Conservation (phyloP, 805 yeast species). For the Lipomyces spencermartinsiae region DNA sequence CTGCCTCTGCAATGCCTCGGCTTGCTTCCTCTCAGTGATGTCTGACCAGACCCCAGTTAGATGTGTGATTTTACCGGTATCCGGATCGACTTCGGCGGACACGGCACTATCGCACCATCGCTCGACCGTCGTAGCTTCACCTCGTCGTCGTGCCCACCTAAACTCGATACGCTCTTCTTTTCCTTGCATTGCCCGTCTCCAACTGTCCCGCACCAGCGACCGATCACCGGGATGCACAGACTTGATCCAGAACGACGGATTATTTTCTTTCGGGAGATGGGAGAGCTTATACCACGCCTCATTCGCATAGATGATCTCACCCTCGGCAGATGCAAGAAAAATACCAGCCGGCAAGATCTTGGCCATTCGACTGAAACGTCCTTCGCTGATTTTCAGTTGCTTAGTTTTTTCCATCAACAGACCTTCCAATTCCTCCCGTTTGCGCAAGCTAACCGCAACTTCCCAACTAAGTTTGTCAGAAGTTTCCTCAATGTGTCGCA, state of each 20-base stretch:
- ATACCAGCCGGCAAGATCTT: constrained; percentile 36
- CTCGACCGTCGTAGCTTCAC: constrained; percentile 26
- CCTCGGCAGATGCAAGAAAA: constrained; percentile 35
- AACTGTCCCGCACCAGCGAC: constrained; percentile 31
- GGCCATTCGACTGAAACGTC: constrained; percentile 37
- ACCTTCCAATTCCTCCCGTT: constrained; percentile 31
- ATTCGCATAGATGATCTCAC: constrained; percentile 37
- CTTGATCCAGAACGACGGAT: constrained; percentile 38
- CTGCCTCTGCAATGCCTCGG: constrained; percentile 37
- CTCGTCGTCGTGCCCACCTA: constrained; percentile 33
- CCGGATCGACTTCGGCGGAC: constrained; percentile 35
- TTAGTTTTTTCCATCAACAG: constrained; percentile 28
- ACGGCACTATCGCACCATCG: constrained; percentile 37
- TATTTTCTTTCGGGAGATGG: constrained; percentile 25
- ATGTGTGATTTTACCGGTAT: constrained; percentile 27
- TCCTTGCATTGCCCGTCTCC: constrained; percentile 37
- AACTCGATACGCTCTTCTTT: constrained; percentile 33
- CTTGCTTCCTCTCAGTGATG: constrained; percentile 36
- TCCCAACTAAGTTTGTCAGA: constrained; percentile 34
- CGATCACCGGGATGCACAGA: constrained; percentile 39
- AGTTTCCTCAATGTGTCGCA: constrained; percentile 33
- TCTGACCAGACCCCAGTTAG: constrained; percentile 37
- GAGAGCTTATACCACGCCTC: constrained; percentile 37
- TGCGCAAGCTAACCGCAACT: constrained; percentile 23
- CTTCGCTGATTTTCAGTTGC: constrained; percentile 35